phyloP scores from a whole-genome alignment of 1,284 basidiomycete genomes.

The Porodaedalea pini region DNA sequence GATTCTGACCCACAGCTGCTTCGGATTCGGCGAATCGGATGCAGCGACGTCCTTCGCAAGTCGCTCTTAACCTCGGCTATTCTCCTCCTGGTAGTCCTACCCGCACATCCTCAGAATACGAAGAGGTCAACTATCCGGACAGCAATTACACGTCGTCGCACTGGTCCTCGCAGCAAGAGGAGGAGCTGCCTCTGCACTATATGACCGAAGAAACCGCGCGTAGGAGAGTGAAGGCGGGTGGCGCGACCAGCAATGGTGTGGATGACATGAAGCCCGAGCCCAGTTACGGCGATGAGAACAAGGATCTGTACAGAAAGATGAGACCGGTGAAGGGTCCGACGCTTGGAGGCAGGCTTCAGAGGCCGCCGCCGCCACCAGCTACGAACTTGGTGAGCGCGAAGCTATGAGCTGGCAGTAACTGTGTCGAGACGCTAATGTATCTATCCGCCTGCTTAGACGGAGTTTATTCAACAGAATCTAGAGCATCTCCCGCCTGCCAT shows the following conservation, averaged over 20 bases:
- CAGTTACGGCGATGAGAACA: conserved; percentile 62
- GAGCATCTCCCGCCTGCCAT: conserved; percentile 80
- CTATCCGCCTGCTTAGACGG: conserved; percentile 45
- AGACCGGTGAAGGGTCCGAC: conserved; percentile 45
- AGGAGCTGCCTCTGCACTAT: conserved; percentile 64
- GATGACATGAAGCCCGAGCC: conserved; percentile 37
- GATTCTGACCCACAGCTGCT: not conserved
- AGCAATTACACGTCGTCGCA: conserved; percentile 26
- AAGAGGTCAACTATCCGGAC: conserved; percentile 59
- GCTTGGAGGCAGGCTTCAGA: conserved; percentile 58
- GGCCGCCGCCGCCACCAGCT: conserved; percentile 60
- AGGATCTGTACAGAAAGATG: conserved; percentile 70
- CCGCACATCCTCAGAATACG: conserved; percentile 60
- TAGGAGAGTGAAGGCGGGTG: conserved; percentile 48
- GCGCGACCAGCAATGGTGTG: conserved; percentile 31
- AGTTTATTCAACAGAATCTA: conserved; percentile 78
- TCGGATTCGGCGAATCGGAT: conserved; percentile 41
- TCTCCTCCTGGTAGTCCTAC: conserved; percentile 44
- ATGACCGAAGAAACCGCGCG: conserved; percentile 69
- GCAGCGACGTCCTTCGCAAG: conserved; percentile 50
- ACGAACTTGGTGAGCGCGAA: conserved; percentile 60
- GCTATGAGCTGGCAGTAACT: conserved; percentile 16
- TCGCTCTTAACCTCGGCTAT: conserved; percentile 63
- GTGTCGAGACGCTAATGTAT: conserved; percentile 13
- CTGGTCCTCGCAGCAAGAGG: conserved; percentile 39